Evolutionary conservation across 176 grass and related monocot species (phyloP), one percentile per base, ranked within the genome.

Genomic region (Hyparrhenia diplandra): DNA sequence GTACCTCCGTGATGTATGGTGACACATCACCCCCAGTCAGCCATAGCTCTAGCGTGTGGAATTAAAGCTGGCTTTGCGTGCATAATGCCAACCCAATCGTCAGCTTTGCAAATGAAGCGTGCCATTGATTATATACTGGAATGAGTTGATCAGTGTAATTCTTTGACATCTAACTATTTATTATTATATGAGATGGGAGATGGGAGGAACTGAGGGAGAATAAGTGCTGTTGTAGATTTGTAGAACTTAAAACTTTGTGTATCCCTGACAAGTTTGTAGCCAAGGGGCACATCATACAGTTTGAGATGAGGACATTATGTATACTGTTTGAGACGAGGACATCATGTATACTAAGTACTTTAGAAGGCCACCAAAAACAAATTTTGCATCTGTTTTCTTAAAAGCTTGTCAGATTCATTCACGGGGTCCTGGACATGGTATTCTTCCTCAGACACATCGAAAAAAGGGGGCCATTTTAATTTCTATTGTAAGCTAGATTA

Each of bases 1-100:
- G 76, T 96, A 96, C 78, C 87, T 96, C 12, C 89, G 93, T 80
- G 93, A 96, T 77, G 93, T 96, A 75, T 96, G 93, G 93, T 96
- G 79, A 92, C 59, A 83, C 59, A 25, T 47, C 41, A 29, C 24
- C 9, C 14, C 41, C 24, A 10, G n/a, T 21, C 46, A 41, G 47
- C 17, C 45, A 35, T 90, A 61, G 74, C 59, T 78, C n/a, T 49
- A 86, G 74, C 37, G 20, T 39, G 30, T 82, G 76, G 76, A 55
- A 71, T 41, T 66, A 47, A 81, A 71, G 57, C 72, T 52, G 8
- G 54, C 36, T 28, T 55, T 55, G 45, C n/a, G 14, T 43, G 52
- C 32, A 75, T 54, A 64, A 61, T 71, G 58, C 59, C 66, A 74
- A 24, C 17, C 58, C 28, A 31, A 60, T 35, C 1, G 29, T 27